Evolutionary conservation across 345 rosid genomes (phyloP), one percentile per base, ranked within the genome.

Genomic region (Pistacia atlantica): DNA sequence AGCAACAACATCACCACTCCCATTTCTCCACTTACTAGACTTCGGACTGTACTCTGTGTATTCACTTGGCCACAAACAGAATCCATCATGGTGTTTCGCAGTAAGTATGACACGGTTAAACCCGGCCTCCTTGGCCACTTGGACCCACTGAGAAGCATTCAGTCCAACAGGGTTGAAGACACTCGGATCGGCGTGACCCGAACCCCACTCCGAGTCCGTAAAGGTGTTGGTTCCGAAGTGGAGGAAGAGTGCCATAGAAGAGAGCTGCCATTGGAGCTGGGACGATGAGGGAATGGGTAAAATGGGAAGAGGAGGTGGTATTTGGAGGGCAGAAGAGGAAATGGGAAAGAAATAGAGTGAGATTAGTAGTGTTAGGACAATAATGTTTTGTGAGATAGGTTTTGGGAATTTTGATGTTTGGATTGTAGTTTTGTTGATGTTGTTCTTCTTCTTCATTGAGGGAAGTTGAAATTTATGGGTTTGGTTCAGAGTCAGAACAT

Each of bases 61-160:
- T 48, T 81, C 85, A 61, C 85, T 87, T 2, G 94, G 97, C 99
- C 98, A 95, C 78, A 95, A 83, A 66, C 97, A 95, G 83, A 95
- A 93, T n/a, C 99, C 99, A 61, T 95, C 99, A 73, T 92, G 98
- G 87, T 95, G 98, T 62, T 95, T 95, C 4, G 96, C 92, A 0
- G 98, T 95, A 74, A 95, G 91, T 63, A 93, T 86, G 55, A 95
- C 83, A 10, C 91, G 87, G 5, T 89, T 78, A 78, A 95, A 95
- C 4, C 96, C 97, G 6, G 85, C 81, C 75, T 82, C 89, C 83
- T 92, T 88, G 10, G 97, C 96, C 37, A 87, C 86, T 45, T 83
- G 85, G 76, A 91, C 90, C 98, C 99, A 95, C 76, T 95, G 99
- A n/a, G 87, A 72, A 13, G 93, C 87, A 73, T 91, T 86, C 66